Conservation (phyloP, 495 filamentous ascomycete species). For the Talaromyces wortmannii region DNA sequence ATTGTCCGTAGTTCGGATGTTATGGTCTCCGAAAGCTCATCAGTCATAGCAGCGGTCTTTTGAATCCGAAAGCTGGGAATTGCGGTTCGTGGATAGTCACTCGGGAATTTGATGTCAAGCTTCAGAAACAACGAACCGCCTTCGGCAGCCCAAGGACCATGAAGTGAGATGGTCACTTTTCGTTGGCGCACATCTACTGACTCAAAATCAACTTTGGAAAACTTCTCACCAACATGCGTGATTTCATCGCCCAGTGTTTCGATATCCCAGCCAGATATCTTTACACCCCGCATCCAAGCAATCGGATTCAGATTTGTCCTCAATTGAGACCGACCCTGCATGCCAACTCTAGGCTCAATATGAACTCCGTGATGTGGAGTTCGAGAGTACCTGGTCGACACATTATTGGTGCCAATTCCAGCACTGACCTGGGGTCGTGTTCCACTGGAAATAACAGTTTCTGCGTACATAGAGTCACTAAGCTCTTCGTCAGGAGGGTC, state of each 20-base stretch:
- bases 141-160: slow-evolving; percentile 80
- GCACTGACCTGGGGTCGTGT: slow-evolving; percentile 16
- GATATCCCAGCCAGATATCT: slow-evolving; percentile 70
- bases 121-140: slow-evolving; percentile 67
- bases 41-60: slow-evolving; percentile 70
- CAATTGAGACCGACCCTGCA: slow-evolving; percentile 52
- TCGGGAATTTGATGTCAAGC: slow-evolving; percentile 72
- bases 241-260: slow-evolving; percentile 87
- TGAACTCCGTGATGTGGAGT: slow-evolving; percentile 36
- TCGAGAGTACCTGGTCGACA: slow-evolving; percentile 34
- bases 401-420: slow-evolving; percentile 43
- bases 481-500: slow-evolving; percentile 27
- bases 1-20: slow-evolving; percentile 64
- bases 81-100: slow-evolving; percentile 62
- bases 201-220: slow-evolving; percentile 80
- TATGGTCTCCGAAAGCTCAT: slow-evolving; percentile 57
- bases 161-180: slow-evolving; percentile 66
- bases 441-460: slow-evolving; percentile 10
- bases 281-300: slow-evolving; percentile 90
- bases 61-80: slow-evolving; percentile 65
- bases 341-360: slow-evolving; percentile 49
- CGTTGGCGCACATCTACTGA: slow-evolving; percentile 74
- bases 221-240: slow-evolving; percentile 71
- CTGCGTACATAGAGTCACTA: slow-evolving; percentile 17
- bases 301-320: slow-evolving; percentile 68